Evolutionary conservation across 768 basidiomycete species (phyloP), one percentile per base, ranked within the genome.

Genomic region (Tricholoma furcatifolium): DNA sequence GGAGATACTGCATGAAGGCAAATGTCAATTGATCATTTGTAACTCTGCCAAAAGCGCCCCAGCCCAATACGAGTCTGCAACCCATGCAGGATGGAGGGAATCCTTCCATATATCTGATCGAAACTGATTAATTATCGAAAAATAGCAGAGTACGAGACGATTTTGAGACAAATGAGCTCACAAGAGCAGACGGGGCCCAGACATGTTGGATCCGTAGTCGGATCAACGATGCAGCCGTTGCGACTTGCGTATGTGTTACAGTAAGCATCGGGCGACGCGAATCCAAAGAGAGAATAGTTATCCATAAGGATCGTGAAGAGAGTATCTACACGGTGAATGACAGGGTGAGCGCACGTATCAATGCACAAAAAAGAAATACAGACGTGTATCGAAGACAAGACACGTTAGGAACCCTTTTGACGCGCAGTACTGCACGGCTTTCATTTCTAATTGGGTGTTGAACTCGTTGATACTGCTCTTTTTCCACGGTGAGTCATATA

Each of bases 91-190:
- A 38, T 64, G 63, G 15, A 64, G 53, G 4, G 42, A 44, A 35
- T 64, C 59, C 47, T 60, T 60, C 63, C 63, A 64, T 11, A 64
- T 54, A 48, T 64, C 63, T 64, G 18, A 14, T 7, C 17, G n/a
- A 46, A 38, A 8, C 10, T 21, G n/a, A 20, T 39, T 27, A 27
- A 27, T 27, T 27, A 3, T 7, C 4, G 27, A 3, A 27, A 27
- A 7, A 7, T 27, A 27, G 27, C 3, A 27, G 27, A n/a, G 27
- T 7, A 3, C 7, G 7, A 3, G 27, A 27, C 27, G 27, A 27
- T 27, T 27, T 27, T 4, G 27, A 27, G 27, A 7, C 27, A 20
- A 30, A 15, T 2, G 11, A 20, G 45, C 56, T 32, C 50, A 57
- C 56, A 57, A 15, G 38, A 42, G 35, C 55, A 54, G n/a, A 60